phyloP scores from a whole-genome alignment of 1,284 basidiomycete species.

The Agroathelia rolfsii region DNA sequence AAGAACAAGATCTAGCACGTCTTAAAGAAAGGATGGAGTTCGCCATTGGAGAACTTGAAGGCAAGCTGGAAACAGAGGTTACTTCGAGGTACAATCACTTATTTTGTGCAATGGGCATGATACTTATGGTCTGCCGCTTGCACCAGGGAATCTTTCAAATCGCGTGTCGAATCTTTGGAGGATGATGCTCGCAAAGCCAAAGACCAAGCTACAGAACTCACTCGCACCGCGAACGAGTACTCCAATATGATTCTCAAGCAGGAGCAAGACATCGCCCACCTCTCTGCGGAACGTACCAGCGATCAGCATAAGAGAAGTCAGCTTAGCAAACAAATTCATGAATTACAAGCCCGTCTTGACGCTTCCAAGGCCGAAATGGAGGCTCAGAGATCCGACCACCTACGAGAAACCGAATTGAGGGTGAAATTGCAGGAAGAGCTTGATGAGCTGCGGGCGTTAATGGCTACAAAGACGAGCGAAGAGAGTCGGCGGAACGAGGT shows the following conservation, averaged over 20 bases:
- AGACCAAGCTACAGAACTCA: conserved; percentile 71
- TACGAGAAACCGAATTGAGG: conserved; percentile 41
- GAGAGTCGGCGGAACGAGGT: conserved; percentile 78
- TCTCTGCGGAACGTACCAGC: conserved; percentile 48
- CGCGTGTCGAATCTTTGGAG: conserved; percentile 53
- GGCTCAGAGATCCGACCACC: conserved; percentile 52
- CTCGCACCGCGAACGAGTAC: conserved; percentile 70
- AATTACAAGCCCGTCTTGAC: conserved; percentile 62
- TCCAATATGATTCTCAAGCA: conserved; percentile 72
- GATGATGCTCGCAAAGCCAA: conserved; percentile 64
- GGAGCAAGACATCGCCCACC: conserved; percentile 58
- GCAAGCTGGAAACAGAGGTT: conserved; percentile 63
- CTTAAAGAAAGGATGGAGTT: conserved; percentile 71
- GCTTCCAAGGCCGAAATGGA: conserved; percentile 58
- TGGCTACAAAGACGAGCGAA: conserved; percentile 82
- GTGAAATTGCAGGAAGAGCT: conserved; percentile 72
- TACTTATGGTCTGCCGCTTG: no score
- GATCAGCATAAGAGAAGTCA: conserved; percentile 44
- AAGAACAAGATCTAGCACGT: conserved; percentile 73
- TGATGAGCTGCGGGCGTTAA: conserved; percentile 73
- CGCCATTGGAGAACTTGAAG: conserved; percentile 62
- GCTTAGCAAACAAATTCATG: conserved; percentile 49
- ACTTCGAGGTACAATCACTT: conserved; percentile 40
- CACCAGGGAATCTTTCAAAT: conserved; percentile 50
- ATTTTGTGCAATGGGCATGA: no score